A percentile compares a stretch with the other conserved stretches of the same genome.
phyloP scores from a whole-genome alignment of 495 filamentous ascomycete genomes.

The Aspergillus nanangensis region DNA sequence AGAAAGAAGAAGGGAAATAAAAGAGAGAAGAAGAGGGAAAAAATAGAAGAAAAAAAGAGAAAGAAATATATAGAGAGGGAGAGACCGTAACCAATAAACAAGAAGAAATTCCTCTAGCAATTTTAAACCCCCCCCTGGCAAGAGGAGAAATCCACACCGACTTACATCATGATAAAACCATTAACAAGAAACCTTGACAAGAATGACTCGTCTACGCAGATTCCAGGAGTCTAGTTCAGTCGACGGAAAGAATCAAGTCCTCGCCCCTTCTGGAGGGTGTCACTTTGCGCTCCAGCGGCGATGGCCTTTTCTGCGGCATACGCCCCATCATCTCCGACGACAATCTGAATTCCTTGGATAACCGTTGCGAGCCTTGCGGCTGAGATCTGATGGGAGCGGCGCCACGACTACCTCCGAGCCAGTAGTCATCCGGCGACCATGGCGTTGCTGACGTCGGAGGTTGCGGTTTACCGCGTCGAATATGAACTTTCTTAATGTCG shows the following conservation, averaged over 20 bases:
- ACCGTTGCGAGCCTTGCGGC: too few relatives aligned
- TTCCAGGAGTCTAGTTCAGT: conserved; percentile 18
- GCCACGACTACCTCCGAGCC: conserved; percentile 16
- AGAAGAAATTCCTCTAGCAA: too few relatives aligned
- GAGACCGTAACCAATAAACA: too few relatives aligned
- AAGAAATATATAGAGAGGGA: too few relatives aligned
- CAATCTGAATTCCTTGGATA: conserved; percentile 3
- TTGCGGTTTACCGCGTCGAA: conserved; percentile 25
- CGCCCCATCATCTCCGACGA: conserved; percentile 1
- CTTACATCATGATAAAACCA: too few relatives aligned
- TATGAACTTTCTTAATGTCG: conserved; percentile 34
- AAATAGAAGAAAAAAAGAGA: too few relatives aligned
- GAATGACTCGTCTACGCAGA: too few relatives aligned
- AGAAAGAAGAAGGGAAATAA: too few relatives aligned
- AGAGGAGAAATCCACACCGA: too few relatives aligned
- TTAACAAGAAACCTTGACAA: neutral
- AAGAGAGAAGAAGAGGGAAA: too few relatives aligned
- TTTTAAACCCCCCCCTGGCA: too few relatives aligned
- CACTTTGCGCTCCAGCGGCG: conserved; percentile 30
- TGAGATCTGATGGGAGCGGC: neutral
- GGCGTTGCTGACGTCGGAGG: conserved; percentile 21
- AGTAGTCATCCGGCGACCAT: conserved; percentile 32
- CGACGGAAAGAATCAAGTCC: conserved; percentile 36
- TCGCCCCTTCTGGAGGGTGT: conserved; percentile 31
- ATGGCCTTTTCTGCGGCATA: conserved; percentile 17